Evolutionary conservation across 352 stramenopile genomes (phyloP), one percentile per base, ranked within the genome.

Genomic region (Phytophthora melonis): DNA sequence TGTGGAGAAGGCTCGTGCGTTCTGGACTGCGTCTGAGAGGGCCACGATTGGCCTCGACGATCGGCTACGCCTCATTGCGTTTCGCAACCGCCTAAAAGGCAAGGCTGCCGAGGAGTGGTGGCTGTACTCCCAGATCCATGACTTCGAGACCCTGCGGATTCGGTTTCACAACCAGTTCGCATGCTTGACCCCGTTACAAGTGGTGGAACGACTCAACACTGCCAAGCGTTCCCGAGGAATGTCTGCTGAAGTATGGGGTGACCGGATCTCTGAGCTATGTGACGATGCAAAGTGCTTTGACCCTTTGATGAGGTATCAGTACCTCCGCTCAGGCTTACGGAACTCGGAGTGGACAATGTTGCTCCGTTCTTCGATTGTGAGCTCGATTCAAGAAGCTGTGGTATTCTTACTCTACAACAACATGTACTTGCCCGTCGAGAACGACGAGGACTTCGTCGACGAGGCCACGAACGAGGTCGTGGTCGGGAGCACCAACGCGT

Each of bases 371-470:
- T 10, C 14, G 1, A 21, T 53, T 4, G 57, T 54, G 19, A 63
- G 16, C 57, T 39, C 36, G 14, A 63, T 63, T 32, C 19, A 10
- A 6, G 3, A 63, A 3, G 57, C 57, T 19, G 57, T 63, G 10
- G 16, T 1, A 5, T 9, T 50, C 43, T 21, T 54, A 39, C 14
- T 53, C 11, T 53, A 50, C 7, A 50, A 21, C 13, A 21, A 50
- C 5, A 50, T 50, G 43, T 36, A 63, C 16, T 14, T 60, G n/a
- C 36, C 56, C 2, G 34, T 53, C 19, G 56, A 63, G 6, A 16
- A 63, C 10, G 36, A 53, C 13, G 34, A 8, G 6, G 56, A 53
- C 4, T 63, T 63, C 19, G 56, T 2, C 6, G 21, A 63, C 14
- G 32, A 23, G 5, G 16, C 13, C 8, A 47, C 34, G n/a, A 50